Evolutionary conservation across 352 stramenopile species (phyloP), one percentile per base, ranked within the genome.

Genomic region (Pythium oligandrum): DNA sequence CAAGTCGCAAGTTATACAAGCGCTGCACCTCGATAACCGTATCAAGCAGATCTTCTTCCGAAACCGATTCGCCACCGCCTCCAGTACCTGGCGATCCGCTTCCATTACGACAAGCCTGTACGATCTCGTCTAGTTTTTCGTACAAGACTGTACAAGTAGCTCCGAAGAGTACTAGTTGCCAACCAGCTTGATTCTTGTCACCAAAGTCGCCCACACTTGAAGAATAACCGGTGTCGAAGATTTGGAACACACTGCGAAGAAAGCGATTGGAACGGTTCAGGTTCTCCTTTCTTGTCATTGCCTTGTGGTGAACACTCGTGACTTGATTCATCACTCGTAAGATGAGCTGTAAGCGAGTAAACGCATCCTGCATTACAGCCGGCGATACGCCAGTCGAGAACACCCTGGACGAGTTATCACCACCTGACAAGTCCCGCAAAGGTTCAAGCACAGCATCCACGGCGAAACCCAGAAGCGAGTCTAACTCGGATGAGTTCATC

Each of bases 51-150:
- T 81, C 71, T 17, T 87, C 80, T 42, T 90, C 76, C 0, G 70
- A 68, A 8, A 93, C 50, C 2, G 12, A 53, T 33, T 55, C 51
- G 1, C 30, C 50, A 42, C 46, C 17, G 48, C 36, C 11, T 52
- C 48, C 11, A 42, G 38, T 10, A 3, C 42, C 44, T 36, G 44
- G 38, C 30, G 60, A 57, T n/a, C 65, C 59, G 8, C 31, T 57
- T 5, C 71, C 61, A 2, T 33, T 37, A 5, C 83, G 83, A 59
- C 73, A 89, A 31, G 81, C 60, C 39, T 89, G 74, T 17, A 91
- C 80, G 39, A 93, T 66, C 47, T 93, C 83, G 53, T 93, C 83
- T 17, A 93, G 56, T 35, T 93, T 93, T 40, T 93, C 83, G 42
- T 90, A 93, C 6, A 93, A 52, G 0, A 87, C 74, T 1, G 76